These are phyloP conservation scores for Aspergillus carlsbadensis DNA, from an alignment of 495 filamentous ascomycete genomes.

Conservation along the genomic window DNA sequence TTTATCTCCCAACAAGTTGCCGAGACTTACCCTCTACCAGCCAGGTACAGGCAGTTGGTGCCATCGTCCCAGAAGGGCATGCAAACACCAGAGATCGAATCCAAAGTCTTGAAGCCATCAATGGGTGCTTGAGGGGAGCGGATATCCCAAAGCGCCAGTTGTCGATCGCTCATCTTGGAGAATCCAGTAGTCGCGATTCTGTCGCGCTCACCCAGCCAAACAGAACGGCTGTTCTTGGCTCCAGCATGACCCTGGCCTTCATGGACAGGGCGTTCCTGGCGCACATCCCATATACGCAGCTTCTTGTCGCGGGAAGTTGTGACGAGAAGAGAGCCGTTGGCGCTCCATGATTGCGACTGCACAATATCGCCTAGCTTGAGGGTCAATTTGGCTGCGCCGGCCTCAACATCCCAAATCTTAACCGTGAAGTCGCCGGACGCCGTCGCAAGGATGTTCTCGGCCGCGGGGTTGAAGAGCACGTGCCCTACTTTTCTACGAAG, in stretches of 20 bases:
- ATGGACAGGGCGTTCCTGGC: slow-evolving; percentile 84
- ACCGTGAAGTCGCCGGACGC: slow-evolving; percentile 93
- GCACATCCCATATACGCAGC: slow-evolving; percentile 92
- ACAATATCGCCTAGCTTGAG: slow-evolving; percentile 88
- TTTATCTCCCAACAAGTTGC: no score
- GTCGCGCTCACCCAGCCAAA: slow-evolving; percentile 96
- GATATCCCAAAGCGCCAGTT: slow-evolving; percentile 93
- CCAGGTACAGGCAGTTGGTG: slow-evolving; percentile 87
- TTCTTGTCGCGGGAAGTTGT: slow-evolving; percentile 98
- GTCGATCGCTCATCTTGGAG: slow-evolving; percentile 96
- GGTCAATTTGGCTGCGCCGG: slow-evolving; percentile 67
- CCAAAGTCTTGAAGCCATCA: slow-evolving; percentile 81
- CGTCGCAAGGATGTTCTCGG: slow-evolving; percentile 92
- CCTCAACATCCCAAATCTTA: slow-evolving; percentile 92
- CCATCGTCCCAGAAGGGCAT: slow-evolving; percentile 99
- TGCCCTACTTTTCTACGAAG: slow-evolving; percentile 83
- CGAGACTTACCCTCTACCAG: slow-evolving; percentile 83
- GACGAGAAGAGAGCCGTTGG: slow-evolving; percentile 81
- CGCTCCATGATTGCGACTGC: slow-evolving; percentile 94
- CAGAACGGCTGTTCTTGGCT: slow-evolving; percentile 93
- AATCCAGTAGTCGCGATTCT: slow-evolving; percentile 95
- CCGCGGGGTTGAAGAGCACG: slow-evolving; percentile 95
- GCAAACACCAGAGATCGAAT: slow-evolving; percentile 94
- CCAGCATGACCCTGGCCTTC: slow-evolving; percentile 84
- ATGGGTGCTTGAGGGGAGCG: slow-evolving; percentile 76